Evolutionary conservation across 2,329 filamentous ascomycete genomes (phyloP).

Genomic region (Penicillium hordei): DNA sequence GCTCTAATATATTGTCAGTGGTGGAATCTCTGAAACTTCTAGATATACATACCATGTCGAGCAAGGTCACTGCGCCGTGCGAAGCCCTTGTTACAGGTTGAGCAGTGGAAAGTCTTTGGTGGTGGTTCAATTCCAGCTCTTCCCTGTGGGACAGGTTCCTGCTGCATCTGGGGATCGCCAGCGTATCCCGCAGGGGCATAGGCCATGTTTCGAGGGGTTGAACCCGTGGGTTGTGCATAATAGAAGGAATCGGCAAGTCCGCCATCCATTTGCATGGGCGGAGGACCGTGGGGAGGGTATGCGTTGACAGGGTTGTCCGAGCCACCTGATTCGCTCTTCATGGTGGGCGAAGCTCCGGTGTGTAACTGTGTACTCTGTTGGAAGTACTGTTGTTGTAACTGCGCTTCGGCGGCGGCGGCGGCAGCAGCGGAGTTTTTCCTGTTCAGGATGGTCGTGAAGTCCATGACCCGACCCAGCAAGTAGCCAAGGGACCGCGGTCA

Average conservation of each 20-base stretch:
- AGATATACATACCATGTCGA: constrained; percentile 72
- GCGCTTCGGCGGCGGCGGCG: constrained; percentile 44
- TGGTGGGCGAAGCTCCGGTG: constrained; percentile 51
- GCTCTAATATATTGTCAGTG: constrained; percentile 58
- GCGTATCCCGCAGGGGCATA: constrained; percentile 53
- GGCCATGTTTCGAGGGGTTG: constrained; percentile 57
- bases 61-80: constrained; percentile 90
- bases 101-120: constrained; percentile 82
- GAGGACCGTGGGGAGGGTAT: constrained; percentile 57
- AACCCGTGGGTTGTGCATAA: constrained; percentile 35
- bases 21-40: not conserved
- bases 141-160: constrained; percentile 43
- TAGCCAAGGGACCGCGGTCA: constrained; percentile 33
- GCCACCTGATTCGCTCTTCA: constrained; percentile 59
- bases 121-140: constrained; percentile 48
- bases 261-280: constrained; percentile 50
- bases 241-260: constrained; percentile 27
- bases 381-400: constrained; percentile 48
- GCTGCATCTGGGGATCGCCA: constrained; percentile 48
- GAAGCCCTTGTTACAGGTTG: constrained; percentile 86
- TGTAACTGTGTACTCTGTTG: constrained; percentile 42
- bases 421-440: constrained; percentile 49
- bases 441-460: constrained; percentile 55
- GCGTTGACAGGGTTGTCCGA: constrained; percentile 59
- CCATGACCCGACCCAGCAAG: constrained; percentile 47